phyloP scores from a whole-genome alignment of 1,284 basidiomycete species.

The Ustilago xerochloae region DNA sequence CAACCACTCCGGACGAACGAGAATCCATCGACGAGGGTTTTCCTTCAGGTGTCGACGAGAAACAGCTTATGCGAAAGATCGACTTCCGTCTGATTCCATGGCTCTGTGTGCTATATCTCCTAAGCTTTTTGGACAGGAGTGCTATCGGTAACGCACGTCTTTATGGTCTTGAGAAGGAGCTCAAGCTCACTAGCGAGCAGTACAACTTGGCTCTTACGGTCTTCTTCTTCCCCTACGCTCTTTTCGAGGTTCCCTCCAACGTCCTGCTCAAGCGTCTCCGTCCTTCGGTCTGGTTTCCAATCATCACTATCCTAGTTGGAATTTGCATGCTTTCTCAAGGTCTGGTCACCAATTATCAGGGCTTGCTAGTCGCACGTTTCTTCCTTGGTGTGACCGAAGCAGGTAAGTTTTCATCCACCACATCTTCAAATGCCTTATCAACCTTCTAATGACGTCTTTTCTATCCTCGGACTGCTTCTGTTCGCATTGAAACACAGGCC shows the following conservation, averaged over 20 bases:
- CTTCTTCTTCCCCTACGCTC: conserved; percentile 59
- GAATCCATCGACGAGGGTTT: conserved; percentile 15
- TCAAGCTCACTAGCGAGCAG: conserved; percentile 33
- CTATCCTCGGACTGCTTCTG: no score
- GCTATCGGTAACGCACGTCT: conserved; percentile 68
- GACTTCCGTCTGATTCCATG: conserved; percentile 61
- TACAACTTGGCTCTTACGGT: conserved; percentile 41
- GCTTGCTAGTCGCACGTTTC: conserved; percentile 71
- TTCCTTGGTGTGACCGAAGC: conserved; percentile 42
- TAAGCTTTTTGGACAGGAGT: conserved; percentile 70
- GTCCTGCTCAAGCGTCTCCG: conserved; percentile 76
- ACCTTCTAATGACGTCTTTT: not conserved
- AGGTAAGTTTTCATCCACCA: conserved; percentile 3
- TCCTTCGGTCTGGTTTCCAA: conserved; percentile 75
- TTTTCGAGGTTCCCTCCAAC: conserved; percentile 51
- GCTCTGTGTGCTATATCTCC: conserved; percentile 56
- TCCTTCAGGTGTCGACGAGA: conserved; percentile 55
- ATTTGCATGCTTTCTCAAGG: conserved; percentile 79
- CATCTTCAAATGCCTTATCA: not conserved
- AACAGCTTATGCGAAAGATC: conserved; percentile 61
- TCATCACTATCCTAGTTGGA: conserved; percentile 71
- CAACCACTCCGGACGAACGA: conserved; percentile 1
- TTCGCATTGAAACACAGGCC: not conserved
- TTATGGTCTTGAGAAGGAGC: conserved; percentile 41
- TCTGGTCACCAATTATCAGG: conserved; percentile 75